Base-by-base conservation (phyloP, 2,329 filamentous ascomycete genomes). In the Calonectria hongkongensis region DNA sequence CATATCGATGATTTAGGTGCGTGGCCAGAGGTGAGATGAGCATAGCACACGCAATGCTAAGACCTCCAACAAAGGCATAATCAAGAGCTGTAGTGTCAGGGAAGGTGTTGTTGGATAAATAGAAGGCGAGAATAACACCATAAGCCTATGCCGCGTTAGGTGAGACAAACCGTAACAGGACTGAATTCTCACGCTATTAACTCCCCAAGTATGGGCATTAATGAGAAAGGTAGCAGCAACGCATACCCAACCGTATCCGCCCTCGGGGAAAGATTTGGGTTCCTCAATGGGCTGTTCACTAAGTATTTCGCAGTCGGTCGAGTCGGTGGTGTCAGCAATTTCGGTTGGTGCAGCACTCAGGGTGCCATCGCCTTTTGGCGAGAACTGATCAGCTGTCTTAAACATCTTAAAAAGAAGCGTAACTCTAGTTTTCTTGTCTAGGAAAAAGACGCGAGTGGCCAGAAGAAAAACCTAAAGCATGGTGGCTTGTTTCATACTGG, bases 51-150 rank as follows among this genome's bases (percentile, higher is more conserved):
- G 87, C 88, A 70, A 91, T 88, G 60, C 86, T 88, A 1, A 93
- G 85, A 0, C 89, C 89, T 47, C 91, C 91, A 25, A 92, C 86
- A 76, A 92, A 89, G 28, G 90, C 90, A 76, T 88, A 92, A 33
- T 90, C 85, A 1, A 92, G 84, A 3, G 85, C 83, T 0, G 87
- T 88, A 0, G 89, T 88, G 6, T 85, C 85, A 0, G 88, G 85
- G 75, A 89, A 91, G 60, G 85, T 84, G 48, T 88, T 81, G 66
- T 86, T 86, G 21, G 85, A 80, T 12, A 73, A 51, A 21, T 73
- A 68, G 18, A 58, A 65, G 21, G 66, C 50, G 36, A 73, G 68
- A 28, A 73, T 63, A 13, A 73, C 71, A 10, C 67, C 68, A 16
- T 70, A 73, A 39, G 71, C 67, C 71, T 70, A 15, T 9, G 18